Percentiles rank a stretch among this genome's conserved stretches.
Evolutionary conservation across 768 basidiomycete species (phyloP).

Genomic region (Auricularia heimuer): DNA sequence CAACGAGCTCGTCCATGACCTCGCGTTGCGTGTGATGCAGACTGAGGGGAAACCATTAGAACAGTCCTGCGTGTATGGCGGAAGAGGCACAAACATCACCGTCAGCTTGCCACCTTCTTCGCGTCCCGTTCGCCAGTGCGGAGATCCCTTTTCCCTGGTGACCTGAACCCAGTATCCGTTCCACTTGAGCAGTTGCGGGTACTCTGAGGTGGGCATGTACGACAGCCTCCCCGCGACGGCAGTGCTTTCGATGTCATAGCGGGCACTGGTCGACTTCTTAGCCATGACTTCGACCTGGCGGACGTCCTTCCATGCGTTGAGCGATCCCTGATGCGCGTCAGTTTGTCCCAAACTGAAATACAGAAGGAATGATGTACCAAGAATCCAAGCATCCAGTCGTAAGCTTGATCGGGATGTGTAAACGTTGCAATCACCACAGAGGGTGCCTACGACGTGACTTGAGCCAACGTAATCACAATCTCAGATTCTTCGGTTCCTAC

Average conservation of each 20-base stretch:
- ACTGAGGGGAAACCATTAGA: neutral
- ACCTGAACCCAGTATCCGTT: conserved; percentile 29
- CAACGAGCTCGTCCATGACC: neutral
- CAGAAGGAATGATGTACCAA: conserved; percentile 21
- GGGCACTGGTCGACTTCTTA: conserved; percentile 26
- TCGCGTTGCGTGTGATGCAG: neutral
- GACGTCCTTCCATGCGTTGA: conserved; percentile 31
- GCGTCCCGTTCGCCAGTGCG: neutral
- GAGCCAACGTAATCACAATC: neutral
- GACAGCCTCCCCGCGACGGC: conserved; percentile 19
- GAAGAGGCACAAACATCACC: neutral
- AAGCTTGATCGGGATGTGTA: conserved; percentile 36
- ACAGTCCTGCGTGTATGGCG: too few relatives aligned
- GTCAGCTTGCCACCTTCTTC: neutral
- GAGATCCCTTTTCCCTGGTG: conserved; percentile 11
- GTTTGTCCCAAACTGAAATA: too few relatives aligned
- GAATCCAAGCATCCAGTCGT: conserved; percentile 40
- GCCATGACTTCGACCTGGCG: conserved; percentile 34
- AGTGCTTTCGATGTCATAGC: conserved; percentile 26
- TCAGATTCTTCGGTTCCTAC: neutral
- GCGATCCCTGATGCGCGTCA: neutral
- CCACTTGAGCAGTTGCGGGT: conserved; percentile 36
- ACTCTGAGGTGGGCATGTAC: conserved; percentile 34
- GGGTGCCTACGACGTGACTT: neutral
- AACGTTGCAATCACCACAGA: conserved; percentile 32